Evolutionary conservation across 2,329 filamentous ascomycete genomes (phyloP).

Genomic region (Claviceps africana): DNA sequence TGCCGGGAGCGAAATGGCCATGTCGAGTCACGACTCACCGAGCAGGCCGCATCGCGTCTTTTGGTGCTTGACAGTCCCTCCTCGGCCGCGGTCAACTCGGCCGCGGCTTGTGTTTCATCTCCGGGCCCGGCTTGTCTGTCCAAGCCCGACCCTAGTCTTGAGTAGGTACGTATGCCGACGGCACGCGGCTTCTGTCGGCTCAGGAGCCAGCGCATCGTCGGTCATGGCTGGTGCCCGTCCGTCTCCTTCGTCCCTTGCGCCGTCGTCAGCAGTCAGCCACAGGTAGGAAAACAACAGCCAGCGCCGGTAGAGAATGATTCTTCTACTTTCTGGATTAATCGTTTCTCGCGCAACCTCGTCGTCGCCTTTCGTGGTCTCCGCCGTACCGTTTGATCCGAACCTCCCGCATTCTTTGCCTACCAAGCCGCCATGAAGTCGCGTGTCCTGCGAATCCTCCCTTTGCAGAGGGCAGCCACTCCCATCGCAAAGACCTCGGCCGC

Average conservation of each 20-base stretch:
- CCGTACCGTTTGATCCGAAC: too few relatives aligned
- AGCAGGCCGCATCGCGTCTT: neutral
- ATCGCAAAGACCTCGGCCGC: slow-evolving; percentile 11
- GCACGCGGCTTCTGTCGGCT: slow-evolving; percentile 22
- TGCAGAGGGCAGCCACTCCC: slow-evolving; percentile 13
- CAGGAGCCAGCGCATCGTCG: slow-evolving; percentile 9
- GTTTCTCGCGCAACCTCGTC: neutral
- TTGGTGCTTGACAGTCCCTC: neutral
- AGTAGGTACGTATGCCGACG: too few relatives aligned
- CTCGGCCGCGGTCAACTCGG: neutral
- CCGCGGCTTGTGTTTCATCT: neutral
- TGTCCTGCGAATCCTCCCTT: slow-evolving; percentile 16
- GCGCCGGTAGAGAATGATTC: neutral
- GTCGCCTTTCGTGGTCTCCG: neutral
- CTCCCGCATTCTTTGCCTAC: neutral
- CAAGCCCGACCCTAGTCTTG: too few relatives aligned
- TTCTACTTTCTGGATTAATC: neutral
- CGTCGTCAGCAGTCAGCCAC: slow-evolving; percentile 5
- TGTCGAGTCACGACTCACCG: neutral
- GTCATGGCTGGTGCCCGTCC: neutral
- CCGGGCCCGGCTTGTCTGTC: too few relatives aligned
- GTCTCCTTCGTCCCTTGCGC: neutral
- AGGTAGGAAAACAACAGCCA: neutral
- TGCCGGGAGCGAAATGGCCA: neutral
- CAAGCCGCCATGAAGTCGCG: slow-evolving; percentile 19